These are phyloP conservation scores for Aspergillus piperis DNA, from an alignment of 2,329 filamentous ascomycete species.

Conservation along the genomic window DNA sequence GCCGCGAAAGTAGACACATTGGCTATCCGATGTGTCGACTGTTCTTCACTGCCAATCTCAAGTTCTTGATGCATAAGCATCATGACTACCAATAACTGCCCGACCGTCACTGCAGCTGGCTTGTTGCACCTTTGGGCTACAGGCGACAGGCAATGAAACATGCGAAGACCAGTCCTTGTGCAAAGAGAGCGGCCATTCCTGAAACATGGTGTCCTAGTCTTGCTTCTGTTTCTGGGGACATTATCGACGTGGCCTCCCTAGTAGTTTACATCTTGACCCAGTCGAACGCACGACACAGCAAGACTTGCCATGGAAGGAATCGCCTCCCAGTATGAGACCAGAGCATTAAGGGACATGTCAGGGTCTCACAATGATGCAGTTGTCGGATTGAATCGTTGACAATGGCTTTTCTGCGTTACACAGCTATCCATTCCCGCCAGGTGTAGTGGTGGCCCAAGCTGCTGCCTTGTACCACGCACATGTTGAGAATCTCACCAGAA, in stretches of 20 bases:
- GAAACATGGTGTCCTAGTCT: constrained; percentile 32
- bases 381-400: background rate
- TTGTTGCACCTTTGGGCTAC: constrained; percentile 50
- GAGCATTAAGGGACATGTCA: background rate
- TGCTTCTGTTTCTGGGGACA: background rate
- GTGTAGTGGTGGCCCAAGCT: constrained; percentile 7
- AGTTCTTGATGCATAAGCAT: constrained; percentile 49
- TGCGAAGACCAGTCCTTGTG: constrained; percentile 45
- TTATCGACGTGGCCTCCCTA: background rate
- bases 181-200: constrained; percentile 43
- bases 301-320: background rate
- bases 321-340: background rate
- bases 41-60: constrained; percentile 42
- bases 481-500: background rate
- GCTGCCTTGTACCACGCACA: constrained; percentile 4
- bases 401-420: constrained; percentile 3
- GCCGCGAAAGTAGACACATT: constrained; percentile 51
- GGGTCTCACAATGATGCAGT: background rate
- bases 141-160: constrained; percentile 35
- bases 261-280: background rate
- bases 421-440: constrained; percentile 7
- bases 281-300: background rate
- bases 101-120: constrained; percentile 54
- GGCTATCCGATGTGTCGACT: constrained; percentile 52
- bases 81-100: constrained; percentile 53